Conservation (phyloP, 1,139 yeast genomes). For the Hansenula lynferdii region DNA sequence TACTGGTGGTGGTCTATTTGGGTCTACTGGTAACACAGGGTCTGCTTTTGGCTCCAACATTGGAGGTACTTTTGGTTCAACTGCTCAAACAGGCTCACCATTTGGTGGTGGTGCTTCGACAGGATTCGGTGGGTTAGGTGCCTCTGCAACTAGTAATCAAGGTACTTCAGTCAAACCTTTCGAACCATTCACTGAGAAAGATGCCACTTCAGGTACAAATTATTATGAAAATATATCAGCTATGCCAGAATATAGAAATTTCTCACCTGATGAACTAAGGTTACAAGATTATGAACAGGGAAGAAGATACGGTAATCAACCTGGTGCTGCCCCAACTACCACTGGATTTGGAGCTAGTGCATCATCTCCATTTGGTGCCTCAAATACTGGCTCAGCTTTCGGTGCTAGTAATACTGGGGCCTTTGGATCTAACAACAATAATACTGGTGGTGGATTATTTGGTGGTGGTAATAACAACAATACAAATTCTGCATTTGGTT, state of each 20-base stretch:
- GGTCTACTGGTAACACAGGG: conserved; percentile 10
- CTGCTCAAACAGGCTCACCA: conserved; percentile 9
- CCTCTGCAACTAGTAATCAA: conserved; percentile 40
- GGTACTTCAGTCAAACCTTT: conserved; percentile 77
- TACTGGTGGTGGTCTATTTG: conserved; percentile 26
- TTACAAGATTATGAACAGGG: conserved; percentile 69
- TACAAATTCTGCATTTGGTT: conserved; percentile 24
- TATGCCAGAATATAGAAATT: conserved; percentile 87
- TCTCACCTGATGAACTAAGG: conserved; percentile 84
- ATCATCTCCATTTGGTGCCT: conserved; percentile 18
- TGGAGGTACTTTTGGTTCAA: conserved; percentile 20
- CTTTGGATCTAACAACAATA: conserved; percentile 13
- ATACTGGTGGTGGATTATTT: conserved; percentile 23
- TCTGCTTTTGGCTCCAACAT: conserved; percentile 4
- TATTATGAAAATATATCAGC: conserved; percentile 71
- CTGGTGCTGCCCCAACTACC: conserved; percentile 19
- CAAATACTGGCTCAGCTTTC: conserved; percentile 16
- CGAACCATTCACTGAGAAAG: conserved; percentile 67
- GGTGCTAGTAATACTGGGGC: conserved; percentile 26
- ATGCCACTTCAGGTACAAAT: conserved; percentile 52
- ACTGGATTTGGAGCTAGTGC: conserved; percentile 21
- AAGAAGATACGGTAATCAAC: conserved; percentile 24
- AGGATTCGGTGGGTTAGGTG: conserved; percentile 32
- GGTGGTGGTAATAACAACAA: conserved; percentile 24
- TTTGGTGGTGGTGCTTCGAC: conserved; percentile 17